Evolutionary conservation across 768 basidiomycete species (phyloP), one percentile per base, ranked within the genome.

Genomic region (Mycena haematopus): DNA sequence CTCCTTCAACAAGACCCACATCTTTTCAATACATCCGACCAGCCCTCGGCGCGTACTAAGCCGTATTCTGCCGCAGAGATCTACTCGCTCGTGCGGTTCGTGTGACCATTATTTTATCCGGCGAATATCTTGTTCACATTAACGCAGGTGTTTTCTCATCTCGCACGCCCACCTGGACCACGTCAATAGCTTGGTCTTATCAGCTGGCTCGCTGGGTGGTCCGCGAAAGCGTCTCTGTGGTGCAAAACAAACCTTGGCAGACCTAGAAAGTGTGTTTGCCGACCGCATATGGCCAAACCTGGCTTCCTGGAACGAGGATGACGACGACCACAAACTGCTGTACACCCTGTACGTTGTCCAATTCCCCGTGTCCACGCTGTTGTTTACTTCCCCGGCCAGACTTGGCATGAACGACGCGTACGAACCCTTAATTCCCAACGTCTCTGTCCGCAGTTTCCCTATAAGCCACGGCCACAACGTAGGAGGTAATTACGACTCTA

Each of bases 131-230:
- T 49, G 56, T 40, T 47, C 21, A 45, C 22, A 15, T 52, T 27
- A 7, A 31, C 60, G 45, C 56, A 95, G 93, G 64, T 92, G 87
- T 66, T 96, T 91, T 70, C 80, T 96, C 62, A 79, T 97, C 68
- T 91, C 92, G 6, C 95, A 96, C 71, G 89, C 92, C 0, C 96
- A 99, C 74, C 77, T 98, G 27, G 96, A 99, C 76, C 96, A 99
- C 73, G 83, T 93, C 68, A 86, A 84, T 63, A 88, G 93, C 42
- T 81, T 97, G 29, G 85, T 96, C 57, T 75, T 99, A 56, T 86
- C 90, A 1, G 93, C 95, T 17, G 96, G 95, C 38, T 88, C 93
- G 1, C 72, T 92, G 7, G 73, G 74, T 33, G 89, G 88, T 19
- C 71, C 78, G 36, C 79, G 85, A 21, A 91, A 90, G 68, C 85